These are phyloP conservation scores for Globisporangium camurandrum DNA, from an alignment of 352 stramenopile genomes.

Conservation along the genomic window DNA sequence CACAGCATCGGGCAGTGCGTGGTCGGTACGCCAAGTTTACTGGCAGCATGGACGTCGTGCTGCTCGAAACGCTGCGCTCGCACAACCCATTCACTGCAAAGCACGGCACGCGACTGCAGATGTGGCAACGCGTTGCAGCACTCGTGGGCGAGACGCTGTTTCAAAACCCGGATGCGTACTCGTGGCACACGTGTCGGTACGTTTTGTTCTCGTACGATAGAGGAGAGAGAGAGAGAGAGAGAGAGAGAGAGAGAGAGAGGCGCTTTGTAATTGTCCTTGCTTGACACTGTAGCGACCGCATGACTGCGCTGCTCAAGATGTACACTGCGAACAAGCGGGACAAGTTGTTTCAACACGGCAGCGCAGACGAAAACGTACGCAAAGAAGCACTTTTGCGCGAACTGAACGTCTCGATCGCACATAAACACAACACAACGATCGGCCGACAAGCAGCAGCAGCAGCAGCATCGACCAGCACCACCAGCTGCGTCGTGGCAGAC, in stretches of 20 bases:
- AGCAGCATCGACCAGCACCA: conserved; percentile 10
- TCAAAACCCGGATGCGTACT: conserved; percentile 65
- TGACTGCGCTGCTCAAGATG: conserved; percentile 73
- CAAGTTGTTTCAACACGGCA: conserved; percentile 78
- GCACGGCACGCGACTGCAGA: conserved; percentile 74
- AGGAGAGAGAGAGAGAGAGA: no score
- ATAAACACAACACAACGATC: conserved; percentile 34
- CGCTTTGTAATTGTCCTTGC: no score
- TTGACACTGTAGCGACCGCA: conserved; percentile 35
- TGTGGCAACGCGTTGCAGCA: conserved; percentile 71
- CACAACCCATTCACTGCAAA: conserved; percentile 79
- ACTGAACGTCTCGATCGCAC: conserved; percentile 38
- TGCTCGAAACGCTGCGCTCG: conserved; percentile 60
- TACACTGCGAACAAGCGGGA: conserved; percentile 74
- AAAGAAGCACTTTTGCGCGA: conserved; percentile 65
- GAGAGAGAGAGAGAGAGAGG: no score
- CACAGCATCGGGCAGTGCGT: conserved; percentile 27
- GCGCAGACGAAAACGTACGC: conserved; percentile 53
- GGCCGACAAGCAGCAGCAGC: no score
- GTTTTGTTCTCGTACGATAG: no score
- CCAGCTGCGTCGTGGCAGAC: conserved; percentile 12
- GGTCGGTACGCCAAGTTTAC: conserved; percentile 80
- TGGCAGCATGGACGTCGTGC: conserved; percentile 63
- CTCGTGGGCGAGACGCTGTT: conserved; percentile 48
- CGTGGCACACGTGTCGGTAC: conserved; percentile 78